Conservation (phyloP, 345 rosid species). For the Fremontodendron californicum region DNA sequence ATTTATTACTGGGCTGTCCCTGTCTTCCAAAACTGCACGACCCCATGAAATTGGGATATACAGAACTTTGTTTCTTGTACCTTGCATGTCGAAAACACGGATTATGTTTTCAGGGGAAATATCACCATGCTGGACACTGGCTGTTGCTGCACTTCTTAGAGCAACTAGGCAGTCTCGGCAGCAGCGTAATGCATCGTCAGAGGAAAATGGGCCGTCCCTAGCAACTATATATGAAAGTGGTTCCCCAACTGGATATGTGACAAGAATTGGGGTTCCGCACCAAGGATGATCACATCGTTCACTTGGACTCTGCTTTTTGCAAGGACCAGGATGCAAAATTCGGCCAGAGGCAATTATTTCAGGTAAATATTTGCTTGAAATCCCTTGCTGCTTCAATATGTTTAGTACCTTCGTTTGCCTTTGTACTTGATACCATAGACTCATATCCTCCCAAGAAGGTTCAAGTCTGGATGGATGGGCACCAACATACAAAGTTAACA, state of each 20-base stretch:
- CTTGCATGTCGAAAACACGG: constrained; percentile 27
- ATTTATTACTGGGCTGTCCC: constrained; percentile 55
- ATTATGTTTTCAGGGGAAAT: constrained; percentile 56
- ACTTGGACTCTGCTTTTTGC: constrained; percentile 40
- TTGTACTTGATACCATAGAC: constrained; percentile 66
- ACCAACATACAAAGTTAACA: constrained; percentile 46
- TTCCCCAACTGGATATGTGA: constrained; percentile 54
- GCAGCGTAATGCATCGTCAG: constrained; percentile 47
- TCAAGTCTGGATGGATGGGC: constrained; percentile 61
- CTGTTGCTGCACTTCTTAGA: constrained; percentile 45
- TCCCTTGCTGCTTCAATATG: constrained; percentile 46
- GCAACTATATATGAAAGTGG: constrained; percentile 43
- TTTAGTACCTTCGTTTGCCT: constrained; percentile 62
- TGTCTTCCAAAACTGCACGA: constrained; percentile 60
- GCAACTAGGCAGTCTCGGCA: constrained; percentile 58
- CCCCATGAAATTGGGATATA: constrained; percentile 55
- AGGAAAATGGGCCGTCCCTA: constrained; percentile 35
- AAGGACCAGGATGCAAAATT: constrained; percentile 52
- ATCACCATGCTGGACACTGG: constrained; percentile 58
- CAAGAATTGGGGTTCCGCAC: constrained; percentile 70
- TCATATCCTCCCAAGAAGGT: constrained; percentile 69
- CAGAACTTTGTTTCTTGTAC: constrained; percentile 17
- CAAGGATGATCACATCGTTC: constrained; percentile 56
- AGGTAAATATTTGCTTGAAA: constrained; percentile 45
- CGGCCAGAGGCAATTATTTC: constrained; percentile 49